Percentiles rank a stretch among this genome's conserved stretches.
phyloP scores from a whole-genome alignment of 176 grass and related monocot species.

The Saccharum officinarum region DNA sequence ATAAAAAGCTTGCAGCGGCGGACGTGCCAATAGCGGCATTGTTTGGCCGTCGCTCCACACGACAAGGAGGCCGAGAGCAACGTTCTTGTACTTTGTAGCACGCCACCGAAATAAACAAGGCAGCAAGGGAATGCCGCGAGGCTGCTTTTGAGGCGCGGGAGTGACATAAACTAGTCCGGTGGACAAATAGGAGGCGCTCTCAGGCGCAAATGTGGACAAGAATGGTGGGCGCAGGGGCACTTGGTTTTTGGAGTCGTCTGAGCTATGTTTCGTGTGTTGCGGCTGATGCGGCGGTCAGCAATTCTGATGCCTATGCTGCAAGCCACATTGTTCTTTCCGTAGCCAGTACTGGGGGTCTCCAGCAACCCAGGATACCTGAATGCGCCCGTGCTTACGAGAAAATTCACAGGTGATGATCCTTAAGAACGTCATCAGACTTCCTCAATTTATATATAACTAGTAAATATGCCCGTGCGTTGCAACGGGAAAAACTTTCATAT shows the following conservation, averaged over 20 bases:
- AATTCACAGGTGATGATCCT: too few relatives aligned
- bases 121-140: neutral
- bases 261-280: neutral
- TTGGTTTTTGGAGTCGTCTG: conserved; percentile 12
- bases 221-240: conserved; percentile 4
- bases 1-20: neutral
- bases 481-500: too few relatives aligned
- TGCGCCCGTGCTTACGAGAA: neutral
- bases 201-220: neutral
- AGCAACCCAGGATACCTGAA: neutral
- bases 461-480: too few relatives aligned
- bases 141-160: neutral
- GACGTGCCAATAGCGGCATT: neutral
- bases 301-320: conserved; percentile 18
- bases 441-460: too few relatives aligned
- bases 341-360: too few relatives aligned
- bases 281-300: neutral
- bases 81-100: conserved; percentile 22
- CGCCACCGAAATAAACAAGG: conserved; percentile 40
- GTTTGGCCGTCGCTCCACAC: conserved; percentile 7
- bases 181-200: neutral
- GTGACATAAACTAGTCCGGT: neutral
- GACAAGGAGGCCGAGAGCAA: conserved; percentile 31
- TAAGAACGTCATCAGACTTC: too few relatives aligned
- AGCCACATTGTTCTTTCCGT: conserved; percentile 9